Base-by-base conservation (phyloP, 306 rosid genomes). In the Cucumis melo region DNA sequence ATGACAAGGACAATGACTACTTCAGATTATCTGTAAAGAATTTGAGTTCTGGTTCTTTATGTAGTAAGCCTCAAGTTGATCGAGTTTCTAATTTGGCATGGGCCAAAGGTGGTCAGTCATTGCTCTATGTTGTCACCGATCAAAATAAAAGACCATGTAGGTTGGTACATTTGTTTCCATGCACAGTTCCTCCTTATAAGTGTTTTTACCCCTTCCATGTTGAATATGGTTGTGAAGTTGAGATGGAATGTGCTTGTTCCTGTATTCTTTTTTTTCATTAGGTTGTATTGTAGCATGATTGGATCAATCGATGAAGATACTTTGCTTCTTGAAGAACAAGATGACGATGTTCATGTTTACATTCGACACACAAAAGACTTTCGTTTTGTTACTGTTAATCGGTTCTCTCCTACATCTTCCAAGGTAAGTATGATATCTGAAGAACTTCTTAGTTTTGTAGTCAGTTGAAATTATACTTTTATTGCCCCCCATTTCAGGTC, bases 111-210 rank as follows among this genome's bases (percentile, higher is more conserved):
- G 92, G 99, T 54, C 98, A 89, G 78, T 89, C 89, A 27, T 82
- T 95, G 91, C 86, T 95, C 75, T 92, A 95, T 79, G 97, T 87
- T 81, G 98, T 92, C 34, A 90, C 93, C 1, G 91, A 95, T 89
- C 86, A 90, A 58, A 87, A 81, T 65, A 92, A 81, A 87, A 82
- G 97, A 80, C 97, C 99, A 0, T 87, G 77, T 78, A 87, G 97
- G 99, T 89, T 51, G 82, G 32, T 73, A 76, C 68, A 34, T 39
- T 34, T 11, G 72, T n/a, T 21, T 71, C 75, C 46, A 5, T 77
- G 67, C 39, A 6, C 38, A 21, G 56, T 29, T 71, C 21, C 39
- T 62, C 24, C 63, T 23, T 62, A 36, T 59, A 39, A 3, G 19
- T 29, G 54, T 54, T 29, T 64, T 55, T 12, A 29, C 2, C 27